These are phyloP conservation scores for Echites panduratus DNA, from an alignment of 257 asterid genomes.

Conservation along the genomic window DNA sequence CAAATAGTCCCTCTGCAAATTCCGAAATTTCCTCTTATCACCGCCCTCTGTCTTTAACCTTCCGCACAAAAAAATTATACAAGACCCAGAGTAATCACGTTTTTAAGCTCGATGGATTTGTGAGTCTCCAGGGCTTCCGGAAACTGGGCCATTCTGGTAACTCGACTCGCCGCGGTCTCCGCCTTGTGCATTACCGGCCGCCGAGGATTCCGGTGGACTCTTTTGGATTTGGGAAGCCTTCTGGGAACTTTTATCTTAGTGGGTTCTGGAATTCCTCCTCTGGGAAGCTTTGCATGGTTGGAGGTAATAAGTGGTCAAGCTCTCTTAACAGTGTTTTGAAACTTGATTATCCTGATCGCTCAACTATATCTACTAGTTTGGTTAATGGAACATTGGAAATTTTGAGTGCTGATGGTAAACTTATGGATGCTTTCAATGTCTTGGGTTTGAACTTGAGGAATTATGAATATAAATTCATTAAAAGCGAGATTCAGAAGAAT, in stretches of 20 bases:
- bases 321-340: slow-evolving; percentile 51
- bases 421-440: slow-evolving; percentile 29
- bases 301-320: slow-evolving; percentile 39
- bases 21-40: slow-evolving; percentile 13
- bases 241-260: slow-evolving; percentile 27
- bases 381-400: slow-evolving; percentile 67
- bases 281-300: slow-evolving; percentile 83
- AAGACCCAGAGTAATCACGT: slow-evolving; percentile 46
- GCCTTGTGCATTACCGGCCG: slow-evolving; percentile 58
- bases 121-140: slow-evolving; percentile 22
- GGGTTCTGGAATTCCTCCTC: slow-evolving; percentile 77
- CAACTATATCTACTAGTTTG: slow-evolving; percentile 52
- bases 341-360: slow-evolving; percentile 66
- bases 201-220: slow-evolving; percentile 50
- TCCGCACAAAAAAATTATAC: slow-evolving; percentile 31
- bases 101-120: slow-evolving; percentile 46
- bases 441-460: slow-evolving; percentile 60
- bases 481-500: slow-evolving; percentile 38
- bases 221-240: slow-evolving; percentile 18
- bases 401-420: slow-evolving; percentile 20
- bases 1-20: slow-evolving; percentile 16
- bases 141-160: slow-evolving; percentile 23
- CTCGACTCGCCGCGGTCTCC: slow-evolving; percentile 51
- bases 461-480: slow-evolving; percentile 66
- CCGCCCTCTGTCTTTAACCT: slow-evolving; percentile 31